Percentiles rank a stretch among this genome's conserved stretches.
Evolutionary conservation across 2,329 filamentous ascomycete species (phyloP).

Genomic region (Diplodia corticola): DNA sequence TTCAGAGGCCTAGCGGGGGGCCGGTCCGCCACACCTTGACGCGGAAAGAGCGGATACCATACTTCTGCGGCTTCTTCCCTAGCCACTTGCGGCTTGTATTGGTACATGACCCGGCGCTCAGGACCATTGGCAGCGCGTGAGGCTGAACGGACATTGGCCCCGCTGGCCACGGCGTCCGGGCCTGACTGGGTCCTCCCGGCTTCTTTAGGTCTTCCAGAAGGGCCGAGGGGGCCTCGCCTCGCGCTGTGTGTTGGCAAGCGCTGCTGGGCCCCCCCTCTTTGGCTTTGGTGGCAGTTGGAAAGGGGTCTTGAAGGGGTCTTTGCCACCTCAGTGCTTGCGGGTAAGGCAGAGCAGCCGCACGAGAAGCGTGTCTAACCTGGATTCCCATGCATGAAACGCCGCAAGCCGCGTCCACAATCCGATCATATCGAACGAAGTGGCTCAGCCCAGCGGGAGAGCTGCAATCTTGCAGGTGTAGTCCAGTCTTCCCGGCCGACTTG

Average conservation of each 20-base stretch:
- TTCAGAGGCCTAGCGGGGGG: neutral
- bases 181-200: constrained; percentile 21
- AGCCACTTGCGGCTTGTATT: neutral
- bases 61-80: constrained; percentile 1
- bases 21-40: constrained; percentile 16
- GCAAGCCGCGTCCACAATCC: constrained; percentile 15
- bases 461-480: constrained; percentile 16
- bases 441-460: constrained; percentile 17
- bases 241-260: constrained; percentile 22
- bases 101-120: constrained; percentile 13
- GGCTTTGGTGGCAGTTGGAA: constrained; percentile 12
- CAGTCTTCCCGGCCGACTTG: constrained; percentile 5
- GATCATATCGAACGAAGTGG: constrained; percentile 18
- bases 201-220: constrained; percentile 21
- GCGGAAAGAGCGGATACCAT: constrained; percentile 14
- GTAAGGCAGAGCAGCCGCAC: constrained; percentile 21
- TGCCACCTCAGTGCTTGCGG: constrained; percentile 22
- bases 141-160: neutral
- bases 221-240: constrained; percentile 22
- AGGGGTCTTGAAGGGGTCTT: constrained; percentile 22
- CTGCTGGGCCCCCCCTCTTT: constrained; percentile 12
- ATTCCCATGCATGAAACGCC: constrained; percentile 19
- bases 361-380: constrained; percentile 14
- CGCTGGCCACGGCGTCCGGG: neutral
- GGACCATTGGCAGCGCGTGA: constrained; percentile 8